Evolutionary conservation across 106 monocot species (phyloP).

Genomic region (Phalaenopsis aphrodite): DNA sequence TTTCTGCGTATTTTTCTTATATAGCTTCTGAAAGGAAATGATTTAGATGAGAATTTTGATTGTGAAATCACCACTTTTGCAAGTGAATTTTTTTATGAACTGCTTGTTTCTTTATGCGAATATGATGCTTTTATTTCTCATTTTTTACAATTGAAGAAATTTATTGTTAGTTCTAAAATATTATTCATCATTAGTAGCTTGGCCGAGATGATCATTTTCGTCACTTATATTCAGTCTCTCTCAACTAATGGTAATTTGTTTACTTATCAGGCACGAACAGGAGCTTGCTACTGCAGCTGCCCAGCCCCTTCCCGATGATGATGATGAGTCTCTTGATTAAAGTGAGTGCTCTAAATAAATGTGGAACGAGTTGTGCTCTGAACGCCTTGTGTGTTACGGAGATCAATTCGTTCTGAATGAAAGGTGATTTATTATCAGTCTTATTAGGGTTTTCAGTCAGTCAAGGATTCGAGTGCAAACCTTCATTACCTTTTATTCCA

Average conservation of each 20-base stretch:
- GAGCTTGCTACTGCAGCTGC: conserved; percentile 45
- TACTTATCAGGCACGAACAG: conserved; percentile 33
- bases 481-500: not conserved
- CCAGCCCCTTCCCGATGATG: conserved; percentile 66
- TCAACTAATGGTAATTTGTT: not conserved
- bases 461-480: not conserved
- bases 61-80: too few relatives aligned
- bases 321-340: conserved; percentile 49
- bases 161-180: not conserved
- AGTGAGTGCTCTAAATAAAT: not conserved
- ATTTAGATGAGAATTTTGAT: too few relatives aligned
- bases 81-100: not conserved
- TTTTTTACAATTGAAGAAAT: not conserved
- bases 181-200: not conserved
- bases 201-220: not conserved
- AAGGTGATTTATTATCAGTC: not conserved
- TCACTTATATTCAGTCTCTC: not conserved
- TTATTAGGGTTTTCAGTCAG: not conserved
- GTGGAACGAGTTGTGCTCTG: not conserved
- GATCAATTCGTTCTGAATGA: not conserved
- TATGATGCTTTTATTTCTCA: not conserved
- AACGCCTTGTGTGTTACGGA: not conserved
- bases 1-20: not conserved
- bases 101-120: not conserved
- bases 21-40: too few relatives aligned